These are phyloP conservation scores for Ustilago xerochloae DNA, from an alignment of 1,284 basidiomycete genomes.

Conservation along the genomic window DNA sequence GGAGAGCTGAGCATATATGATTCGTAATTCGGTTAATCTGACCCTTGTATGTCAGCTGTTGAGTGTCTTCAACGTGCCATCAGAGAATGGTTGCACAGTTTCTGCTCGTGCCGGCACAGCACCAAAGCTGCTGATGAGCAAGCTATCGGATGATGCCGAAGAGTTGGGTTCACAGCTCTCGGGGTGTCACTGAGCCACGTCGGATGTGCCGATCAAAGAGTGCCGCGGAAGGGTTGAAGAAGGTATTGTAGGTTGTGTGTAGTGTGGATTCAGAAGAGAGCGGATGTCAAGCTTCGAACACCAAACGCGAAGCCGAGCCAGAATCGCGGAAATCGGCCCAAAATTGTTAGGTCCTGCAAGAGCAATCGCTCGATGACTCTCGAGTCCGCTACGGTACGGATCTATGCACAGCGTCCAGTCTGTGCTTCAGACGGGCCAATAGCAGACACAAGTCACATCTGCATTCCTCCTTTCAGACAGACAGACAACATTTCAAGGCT, in stretches of 20 bases:
- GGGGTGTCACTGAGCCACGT: not conserved
- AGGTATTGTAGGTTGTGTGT: too few relatives aligned
- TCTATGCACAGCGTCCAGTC: too few relatives aligned
- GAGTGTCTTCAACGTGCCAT: not conserved
- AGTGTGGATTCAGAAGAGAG: not conserved
- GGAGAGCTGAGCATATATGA: not conserved
- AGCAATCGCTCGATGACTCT: not conserved
- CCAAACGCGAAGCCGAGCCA: conserved; percentile 1
- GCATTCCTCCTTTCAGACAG: too few relatives aligned
- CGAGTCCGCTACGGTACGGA: not conserved
- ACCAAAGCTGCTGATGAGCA: not conserved
- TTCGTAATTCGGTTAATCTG: not conserved
- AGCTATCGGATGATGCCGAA: not conserved
- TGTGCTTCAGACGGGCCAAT: too few relatives aligned
- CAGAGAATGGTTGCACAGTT: not conserved
- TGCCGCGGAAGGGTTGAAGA: not conserved
- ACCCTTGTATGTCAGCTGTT: too few relatives aligned
- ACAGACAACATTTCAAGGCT: too few relatives aligned
- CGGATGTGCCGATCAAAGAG: not conserved
- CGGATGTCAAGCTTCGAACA: conserved; percentile 5
- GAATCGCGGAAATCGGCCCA: not conserved
- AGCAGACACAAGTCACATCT: not conserved
- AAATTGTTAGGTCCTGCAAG: not conserved
- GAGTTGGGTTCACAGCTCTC: not conserved
- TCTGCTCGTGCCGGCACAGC: too few relatives aligned